Evolutionary conservation across 495 filamentous ascomycete species (phyloP), one percentile per base, ranked within the genome.

Genomic region (Penicillium lagena): DNA sequence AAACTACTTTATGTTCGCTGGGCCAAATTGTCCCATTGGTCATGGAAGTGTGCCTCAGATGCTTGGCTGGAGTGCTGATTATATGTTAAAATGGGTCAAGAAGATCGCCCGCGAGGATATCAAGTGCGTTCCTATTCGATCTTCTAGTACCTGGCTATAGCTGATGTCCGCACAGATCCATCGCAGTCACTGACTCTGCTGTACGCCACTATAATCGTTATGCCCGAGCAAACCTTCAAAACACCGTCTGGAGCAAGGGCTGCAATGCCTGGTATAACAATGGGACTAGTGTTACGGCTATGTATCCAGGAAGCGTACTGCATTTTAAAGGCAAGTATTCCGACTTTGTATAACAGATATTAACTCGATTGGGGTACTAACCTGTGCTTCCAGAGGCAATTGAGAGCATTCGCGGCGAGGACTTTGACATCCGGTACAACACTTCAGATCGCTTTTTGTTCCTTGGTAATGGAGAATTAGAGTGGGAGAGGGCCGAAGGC

Each of bases 21-120:
- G 81, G 5, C 80, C 80, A 0, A 75, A 82, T 43, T 68, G 66
- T 22, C 65, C 67, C 0, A 66, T 78, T 8, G 71, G 75, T 1
- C 72, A 71, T 31, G 77, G 77, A 1, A 76, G 73, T 2, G 60
- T 84, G 7, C 67, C 73, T 12, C 60, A 71, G 38, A 68, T 67
- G 49, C 63, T 79, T 36, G 72, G 61, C 22, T 22, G 22, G 51
- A 63, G 61, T 31, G 55, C 54, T 1, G 67, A 70, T 37, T 75
- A 72, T 32, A 66, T 74, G 5, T 45, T 68, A 43, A 62, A 63
- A 48, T 67, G 68, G 60, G 41, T 68, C 9, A 58, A 62, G 38
- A 71, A 73, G 55, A 63, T 72, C 11, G 56, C 64, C 1, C 35
- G 55, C 2, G 66, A 75, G 39, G 60, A 70, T 45, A 74, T 76